These are phyloP conservation scores for Casuarina cunninghamiana DNA, from an alignment of 306 rosid genomes.

Conservation along the genomic window DNA sequence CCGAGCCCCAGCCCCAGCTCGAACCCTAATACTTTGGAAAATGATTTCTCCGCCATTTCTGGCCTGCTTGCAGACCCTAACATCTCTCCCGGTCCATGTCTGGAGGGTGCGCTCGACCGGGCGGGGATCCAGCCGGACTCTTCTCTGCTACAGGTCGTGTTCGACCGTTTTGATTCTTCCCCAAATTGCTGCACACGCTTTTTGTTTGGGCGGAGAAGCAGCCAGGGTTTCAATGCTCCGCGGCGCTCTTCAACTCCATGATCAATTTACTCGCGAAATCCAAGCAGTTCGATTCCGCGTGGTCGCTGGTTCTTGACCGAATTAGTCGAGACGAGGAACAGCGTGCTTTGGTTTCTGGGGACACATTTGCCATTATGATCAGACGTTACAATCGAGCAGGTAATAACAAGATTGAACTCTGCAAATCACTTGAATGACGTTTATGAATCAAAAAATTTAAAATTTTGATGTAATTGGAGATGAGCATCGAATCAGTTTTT, in stretches of 20 bases:
- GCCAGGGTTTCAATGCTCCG: constrained; percentile 48
- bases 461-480: neutral
- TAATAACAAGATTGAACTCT: constrained; percentile 19
- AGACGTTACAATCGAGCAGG: constrained; percentile 85
- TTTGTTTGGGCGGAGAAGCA: constrained; percentile 70
- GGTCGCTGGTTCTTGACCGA: constrained; percentile 57
- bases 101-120: constrained; percentile 52
- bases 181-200: constrained; percentile 65
- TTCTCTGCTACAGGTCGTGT: constrained; percentile 38
- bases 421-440: neutral
- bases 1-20: constrained; percentile 1
- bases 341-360: constrained; percentile 45
- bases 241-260: constrained; percentile 46
- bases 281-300: constrained; percentile 65
- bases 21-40: constrained; percentile 17
- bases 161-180: constrained; percentile 63
- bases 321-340: constrained; percentile 30
- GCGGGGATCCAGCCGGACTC: constrained; percentile 55
- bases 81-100: constrained; percentile 49
- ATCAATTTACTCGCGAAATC: constrained; percentile 61
- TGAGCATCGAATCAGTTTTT: neutral
- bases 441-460: neutral
- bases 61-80: constrained; percentile 48
- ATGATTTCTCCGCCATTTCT: constrained; percentile 48
- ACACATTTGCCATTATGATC: constrained; percentile 69